Evolutionary conservation across 208 protist genomes (phyloP), one percentile per base, ranked within the genome.

Genomic region (Acanthamoeba castellanii): DNA sequence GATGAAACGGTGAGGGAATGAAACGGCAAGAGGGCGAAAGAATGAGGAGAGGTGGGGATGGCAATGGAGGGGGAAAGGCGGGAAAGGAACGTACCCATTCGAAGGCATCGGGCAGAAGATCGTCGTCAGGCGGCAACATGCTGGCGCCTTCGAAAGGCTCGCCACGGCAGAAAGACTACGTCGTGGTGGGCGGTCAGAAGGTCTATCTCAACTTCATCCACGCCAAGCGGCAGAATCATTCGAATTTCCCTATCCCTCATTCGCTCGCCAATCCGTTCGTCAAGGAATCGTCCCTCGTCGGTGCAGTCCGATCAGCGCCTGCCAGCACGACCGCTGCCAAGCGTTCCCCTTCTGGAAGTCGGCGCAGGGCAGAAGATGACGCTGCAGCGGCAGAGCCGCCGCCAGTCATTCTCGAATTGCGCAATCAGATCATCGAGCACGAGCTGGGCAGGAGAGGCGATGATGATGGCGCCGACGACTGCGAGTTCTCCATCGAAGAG

Each of bases 191-290:
- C 9, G 74, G 74, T 8, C 74, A 82, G 45, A 82, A 82, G 20
- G 74, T 82, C 74, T 82, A 82, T 82, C 74, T 82, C 74, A 82
- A 82, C 74, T 82, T 82, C 74, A 82, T 82, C 74, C 74, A 82
- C 37, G 74, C 74, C 42, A 47, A 52, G 74, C 45, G 74, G 6
- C 74, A 52, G n/a, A 82, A 45, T 82, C 74, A 18, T 32, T 82
- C 74, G 66, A 72, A 72, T 72, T 72, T 37, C 30, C 66, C 66
- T 8, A 37, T 72, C 30, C 66, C 66, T 18, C 30, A 72, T 37
- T 82, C 74, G 74, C 42, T 45, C 70, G 27, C 32, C 32, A 47
- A 42, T 45, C 70, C 74, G 13, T 50, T 82, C 34, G 74, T 82
- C 74, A 82, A 82, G 37, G 74, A 82, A 34, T 82, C 74, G 30